Base-by-base conservation (phyloP, 768 basidiomycete species). In the Hirschioporus abietinus region DNA sequence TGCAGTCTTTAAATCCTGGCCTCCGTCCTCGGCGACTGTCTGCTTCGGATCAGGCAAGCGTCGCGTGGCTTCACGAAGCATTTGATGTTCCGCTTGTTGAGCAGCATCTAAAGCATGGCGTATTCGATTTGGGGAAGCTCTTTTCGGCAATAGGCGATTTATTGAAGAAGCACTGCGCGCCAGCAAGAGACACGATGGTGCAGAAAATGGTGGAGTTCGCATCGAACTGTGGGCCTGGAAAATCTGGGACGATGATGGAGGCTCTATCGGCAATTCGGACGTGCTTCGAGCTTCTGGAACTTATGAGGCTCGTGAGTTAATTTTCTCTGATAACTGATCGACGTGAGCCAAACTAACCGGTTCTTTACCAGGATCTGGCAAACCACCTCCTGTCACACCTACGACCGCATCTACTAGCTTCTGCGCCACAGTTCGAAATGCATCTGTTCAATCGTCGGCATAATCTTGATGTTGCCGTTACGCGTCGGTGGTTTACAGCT, bases 341-440 rank as follows among this genome's bases (percentile, higher is more conserved):
- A 59, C 25, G 57, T 15, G 12, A 23, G 58, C 25, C 57, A 25
- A 34, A 61, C 63, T 64, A 57, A 42, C 66, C 63, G 52, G 17
- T 66, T 34, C 23, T 2, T 61, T 27, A 73, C 58, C 72, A 96
- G 95, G 95, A 97, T 76, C 95, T 97, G 68, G 95, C 95, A 27
- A 97, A 97, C 75, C 95, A 96, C 78, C 95, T 96, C 78, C 85
- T 97, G 35, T 91, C 94, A 73, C 89, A 92, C 35, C 83, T 96
- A n/a, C 89, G 95, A 63, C 93, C 94, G n/a, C 93, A 89, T 79
- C 85, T 97, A 66, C 83, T 92, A 71, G 86, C 88, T 67, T 88
- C 88, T 52, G 88, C 95, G 1, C 87, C 89, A 24, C 86, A 88
- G 57, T 92, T 91, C 72, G 94, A 96, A 75, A 82, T 89, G 69